Percentiles rank a stretch among this genome's conserved stretches.
Evolutionary conservation across 192 early-diverging fungal genomes (phyloP).

Genomic region (Diversispora epigaea): DNA sequence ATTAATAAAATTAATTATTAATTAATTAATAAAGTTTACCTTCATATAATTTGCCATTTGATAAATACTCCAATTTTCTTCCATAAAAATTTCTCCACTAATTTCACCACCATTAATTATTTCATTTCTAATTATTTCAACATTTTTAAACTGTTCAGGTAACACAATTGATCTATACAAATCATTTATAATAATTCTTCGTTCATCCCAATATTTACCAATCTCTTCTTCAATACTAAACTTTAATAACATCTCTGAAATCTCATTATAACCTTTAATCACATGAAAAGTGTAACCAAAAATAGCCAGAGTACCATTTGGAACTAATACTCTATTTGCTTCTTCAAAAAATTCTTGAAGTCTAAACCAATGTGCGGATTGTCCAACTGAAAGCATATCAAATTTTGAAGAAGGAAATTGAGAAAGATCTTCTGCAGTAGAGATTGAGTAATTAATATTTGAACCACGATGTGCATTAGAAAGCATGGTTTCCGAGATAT

Average conservation of each 20-base stretch:
- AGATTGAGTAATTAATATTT: slow-evolving; percentile 47
- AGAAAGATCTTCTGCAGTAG: slow-evolving; percentile 42
- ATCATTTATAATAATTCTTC: slow-evolving; percentile 48
- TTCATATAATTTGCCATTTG: slow-evolving; percentile 51
- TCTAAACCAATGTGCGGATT: slow-evolving; percentile 61
- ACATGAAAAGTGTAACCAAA: slow-evolving; percentile 49
- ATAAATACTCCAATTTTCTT: slow-evolving; percentile 40
- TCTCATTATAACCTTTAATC: slow-evolving; percentile 42
- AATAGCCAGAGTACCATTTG: slow-evolving; percentile 57
- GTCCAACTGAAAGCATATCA: slow-evolving; percentile 51
- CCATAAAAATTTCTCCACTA: slow-evolving; percentile 34
- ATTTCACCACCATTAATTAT: not conserved
- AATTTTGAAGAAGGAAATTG: slow-evolving; percentile 35
- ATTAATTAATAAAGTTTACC: not conserved
- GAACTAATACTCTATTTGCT: slow-evolving; percentile 58
- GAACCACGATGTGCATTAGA: slow-evolving; percentile 37
- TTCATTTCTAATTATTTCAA: slow-evolving; percentile 31
- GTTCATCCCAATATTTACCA: slow-evolving; percentile 46
- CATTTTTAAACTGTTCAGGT: slow-evolving; percentile 46
- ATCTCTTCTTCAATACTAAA: slow-evolving; percentile 37
- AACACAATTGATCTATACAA: slow-evolving; percentile 45
- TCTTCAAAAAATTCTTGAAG: slow-evolving; percentile 55
- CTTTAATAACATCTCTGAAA: slow-evolving; percentile 35
- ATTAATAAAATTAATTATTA: too few relatives aligned
- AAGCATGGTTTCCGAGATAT: slow-evolving; percentile 44